Conservation (phyloP, 371 early-diverging fungal genomes). For the Phascolomyces articulosus region DNA sequence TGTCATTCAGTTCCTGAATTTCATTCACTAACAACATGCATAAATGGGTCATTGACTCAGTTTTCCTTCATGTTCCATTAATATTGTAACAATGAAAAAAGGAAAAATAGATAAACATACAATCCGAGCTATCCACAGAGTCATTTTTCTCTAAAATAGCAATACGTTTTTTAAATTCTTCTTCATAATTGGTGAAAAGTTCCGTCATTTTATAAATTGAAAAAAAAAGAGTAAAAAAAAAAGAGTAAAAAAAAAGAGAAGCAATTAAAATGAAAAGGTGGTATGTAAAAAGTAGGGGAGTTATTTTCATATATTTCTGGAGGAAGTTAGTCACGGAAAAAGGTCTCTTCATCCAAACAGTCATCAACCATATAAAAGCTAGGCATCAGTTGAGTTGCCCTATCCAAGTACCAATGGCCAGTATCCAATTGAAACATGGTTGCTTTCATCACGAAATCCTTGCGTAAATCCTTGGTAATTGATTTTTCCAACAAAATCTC, state of each 20-base stretch:
- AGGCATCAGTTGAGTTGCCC: slow-evolving; percentile 38
- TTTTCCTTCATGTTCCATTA: too few species aligned
- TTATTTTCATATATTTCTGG: too few species aligned
- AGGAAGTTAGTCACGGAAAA: slow-evolving; percentile 8
- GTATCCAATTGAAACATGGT: slow-evolving; percentile 37
- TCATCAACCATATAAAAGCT: slow-evolving; percentile 51
- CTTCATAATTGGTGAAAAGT: slow-evolving; percentile 87
- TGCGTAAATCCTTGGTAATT: slow-evolving; percentile 29
- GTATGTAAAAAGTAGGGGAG: too few species aligned
- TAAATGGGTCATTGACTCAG: too few species aligned
- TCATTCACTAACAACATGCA: slow-evolving; percentile 86
- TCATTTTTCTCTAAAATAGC: slow-evolving; percentile 63
- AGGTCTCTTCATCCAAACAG: slow-evolving; percentile 16
- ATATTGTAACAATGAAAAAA: background rate
- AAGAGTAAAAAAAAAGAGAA: background rate
- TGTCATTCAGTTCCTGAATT: slow-evolving; percentile 67
- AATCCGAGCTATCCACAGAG: too few species aligned
- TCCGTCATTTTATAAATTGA: slow-evolving; percentile 51
- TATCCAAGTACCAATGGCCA: slow-evolving; percentile 48
- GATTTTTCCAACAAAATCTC: slow-evolving; percentile 30
- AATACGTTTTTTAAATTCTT: slow-evolving; percentile 73
- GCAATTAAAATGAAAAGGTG: background rate
- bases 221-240: slow-evolving; percentile 5
- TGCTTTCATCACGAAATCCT: slow-evolving; percentile 40
- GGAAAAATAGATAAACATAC: slow-evolving; percentile 49